Evolutionary conservation across 2,329 filamentous ascomycete species (phyloP).

Genomic region (Exophiala calicioides): DNA sequence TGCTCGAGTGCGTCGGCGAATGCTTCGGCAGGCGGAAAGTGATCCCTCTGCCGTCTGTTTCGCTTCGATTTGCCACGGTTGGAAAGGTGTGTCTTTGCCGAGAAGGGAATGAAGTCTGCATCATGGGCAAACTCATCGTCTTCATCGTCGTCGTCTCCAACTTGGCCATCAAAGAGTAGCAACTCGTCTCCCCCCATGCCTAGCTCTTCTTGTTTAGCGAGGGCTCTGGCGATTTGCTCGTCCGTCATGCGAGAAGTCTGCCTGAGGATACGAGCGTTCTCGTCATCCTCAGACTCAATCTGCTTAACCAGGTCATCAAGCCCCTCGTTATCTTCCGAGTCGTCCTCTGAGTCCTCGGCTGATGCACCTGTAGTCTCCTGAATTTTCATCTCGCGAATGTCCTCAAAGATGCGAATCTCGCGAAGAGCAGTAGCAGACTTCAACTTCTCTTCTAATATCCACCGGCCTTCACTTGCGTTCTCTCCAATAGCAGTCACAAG

Average conservation of each 20-base stretch:
- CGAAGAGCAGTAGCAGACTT: conserved; percentile 33
- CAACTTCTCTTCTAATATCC: conserved; percentile 45
- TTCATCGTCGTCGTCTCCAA: conserved; percentile 40
- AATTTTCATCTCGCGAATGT: conserved; percentile 34
- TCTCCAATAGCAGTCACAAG: conserved; percentile 52
- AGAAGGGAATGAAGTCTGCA: conserved; percentile 29
- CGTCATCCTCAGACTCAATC: conserved; percentile 42
- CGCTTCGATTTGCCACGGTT: conserved; percentile 29
- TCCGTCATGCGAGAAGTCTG: conserved; percentile 52
- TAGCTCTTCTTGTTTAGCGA: conserved; percentile 64
- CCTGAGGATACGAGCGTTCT: conserved; percentile 40
- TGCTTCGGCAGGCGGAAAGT: conserved; percentile 56
- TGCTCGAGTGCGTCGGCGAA: conserved; percentile 61
- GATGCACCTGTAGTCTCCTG: conserved; percentile 30
- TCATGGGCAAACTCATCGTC: conserved; percentile 28
- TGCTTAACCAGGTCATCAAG: conserved; percentile 40
- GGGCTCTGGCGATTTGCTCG: conserved; percentile 61
- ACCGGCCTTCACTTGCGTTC: conserved; percentile 50
- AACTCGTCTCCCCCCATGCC: conserved; percentile 62
- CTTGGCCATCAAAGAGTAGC: conserved; percentile 56
- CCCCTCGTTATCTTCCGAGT: conserved; percentile 36
- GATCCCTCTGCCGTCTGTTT: conserved; percentile 34
- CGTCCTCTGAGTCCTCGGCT: conserved; percentile 36
- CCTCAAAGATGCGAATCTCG: conserved; percentile 39
- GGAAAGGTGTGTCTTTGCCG: conserved; percentile 26